A percentile compares a stretch with the other conserved stretches of the same genome.
Evolutionary conservation across 2,329 filamentous ascomycete genomes (phyloP).

Genomic region (Tympanopsis confertula): DNA sequence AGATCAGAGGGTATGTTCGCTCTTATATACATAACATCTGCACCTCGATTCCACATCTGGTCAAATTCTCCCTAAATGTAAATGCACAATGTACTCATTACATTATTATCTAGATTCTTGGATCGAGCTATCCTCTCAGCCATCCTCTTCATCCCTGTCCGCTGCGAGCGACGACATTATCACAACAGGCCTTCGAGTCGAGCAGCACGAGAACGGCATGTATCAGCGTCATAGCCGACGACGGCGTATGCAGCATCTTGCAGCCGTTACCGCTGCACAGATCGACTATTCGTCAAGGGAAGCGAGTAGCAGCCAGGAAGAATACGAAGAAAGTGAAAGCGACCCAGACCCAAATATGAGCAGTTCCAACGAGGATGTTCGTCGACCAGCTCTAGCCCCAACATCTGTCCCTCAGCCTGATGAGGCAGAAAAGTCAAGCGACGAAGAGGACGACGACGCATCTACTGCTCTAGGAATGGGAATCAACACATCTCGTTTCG

Average conservation of each 20-base stretch:
- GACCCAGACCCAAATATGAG: constrained; percentile 49
- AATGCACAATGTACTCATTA: constrained; percentile 26
- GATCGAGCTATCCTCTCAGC: constrained; percentile 53
- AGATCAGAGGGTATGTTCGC: constrained; percentile 27
- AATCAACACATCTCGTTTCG: constrained; percentile 33
- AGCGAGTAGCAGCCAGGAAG: constrained; percentile 50
- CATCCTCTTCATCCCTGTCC: constrained; percentile 52
- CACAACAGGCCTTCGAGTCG: constrained; percentile 43
- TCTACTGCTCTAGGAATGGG: constrained; percentile 48
- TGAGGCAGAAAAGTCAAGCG: constrained; percentile 21
- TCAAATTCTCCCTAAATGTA: constrained; percentile 7
- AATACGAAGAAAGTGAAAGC: constrained; percentile 58
- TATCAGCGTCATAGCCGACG: constrained; percentile 21
- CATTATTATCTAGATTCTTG: constrained; percentile 47
- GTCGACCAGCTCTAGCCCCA: background rate
- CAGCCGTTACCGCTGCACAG: constrained; percentile 22
- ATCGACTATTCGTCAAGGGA: constrained; percentile 26
- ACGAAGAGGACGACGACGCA: constrained; percentile 47
- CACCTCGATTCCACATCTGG: constrained; percentile 3
- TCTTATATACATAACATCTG: background rate
- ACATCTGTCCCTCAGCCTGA: background rate
- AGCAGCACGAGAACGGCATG: constrained; percentile 33
- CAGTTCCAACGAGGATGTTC: constrained; percentile 41
- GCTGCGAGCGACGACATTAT: constrained; percentile 46
- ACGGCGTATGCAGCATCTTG: constrained; percentile 19